phyloP scores from a whole-genome alignment of 768 basidiomycete genomes.

The Boletales sp. region DNA sequence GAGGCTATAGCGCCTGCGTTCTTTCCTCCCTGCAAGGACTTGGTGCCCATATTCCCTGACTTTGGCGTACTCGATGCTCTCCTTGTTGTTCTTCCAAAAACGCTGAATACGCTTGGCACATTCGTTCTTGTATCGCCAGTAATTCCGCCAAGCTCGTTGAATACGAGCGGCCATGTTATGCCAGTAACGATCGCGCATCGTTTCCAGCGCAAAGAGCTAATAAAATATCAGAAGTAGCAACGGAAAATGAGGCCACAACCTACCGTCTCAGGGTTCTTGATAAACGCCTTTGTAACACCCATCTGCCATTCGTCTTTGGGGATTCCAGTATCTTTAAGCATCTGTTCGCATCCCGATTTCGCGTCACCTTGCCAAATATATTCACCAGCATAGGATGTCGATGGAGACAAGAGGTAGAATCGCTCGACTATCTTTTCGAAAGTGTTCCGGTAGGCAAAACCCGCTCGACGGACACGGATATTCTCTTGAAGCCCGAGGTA shows the following conservation, averaged over 20 bases:
- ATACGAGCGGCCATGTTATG: conserved; percentile 99
- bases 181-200: conserved; percentile 99
- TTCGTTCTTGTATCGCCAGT: conserved; percentile 92
- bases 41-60: conserved; percentile 94
- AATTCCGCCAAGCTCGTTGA: conserved; percentile 94
- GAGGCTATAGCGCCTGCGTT: conserved; percentile 88
- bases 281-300: conserved; percentile 98
- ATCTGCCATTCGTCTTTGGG: conserved; percentile 99
- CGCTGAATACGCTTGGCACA: conserved; percentile 93
- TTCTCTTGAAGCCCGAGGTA: conserved; percentile 99
- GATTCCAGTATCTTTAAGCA: conserved; percentile 93
- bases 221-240: neutral
- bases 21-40: conserved; percentile 86
- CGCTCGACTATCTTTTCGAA: conserved; percentile 99
- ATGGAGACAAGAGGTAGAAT: conserved; percentile 92
- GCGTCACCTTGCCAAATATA: conserved; percentile 94
- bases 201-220: conserved; percentile 95
- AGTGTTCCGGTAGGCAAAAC: conserved; percentile 97
- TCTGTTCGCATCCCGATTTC: conserved; percentile 87
- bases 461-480: conserved; percentile 93
- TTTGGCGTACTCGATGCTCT: conserved; percentile 83
- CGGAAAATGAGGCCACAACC: conserved; percentile 19
- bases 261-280: conserved; percentile 98
- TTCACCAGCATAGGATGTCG: conserved; percentile 97
- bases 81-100: conserved; percentile 99